phyloP scores from a whole-genome alignment of 2,329 filamentous ascomycete genomes.

The Talaromyces sp. region DNA sequence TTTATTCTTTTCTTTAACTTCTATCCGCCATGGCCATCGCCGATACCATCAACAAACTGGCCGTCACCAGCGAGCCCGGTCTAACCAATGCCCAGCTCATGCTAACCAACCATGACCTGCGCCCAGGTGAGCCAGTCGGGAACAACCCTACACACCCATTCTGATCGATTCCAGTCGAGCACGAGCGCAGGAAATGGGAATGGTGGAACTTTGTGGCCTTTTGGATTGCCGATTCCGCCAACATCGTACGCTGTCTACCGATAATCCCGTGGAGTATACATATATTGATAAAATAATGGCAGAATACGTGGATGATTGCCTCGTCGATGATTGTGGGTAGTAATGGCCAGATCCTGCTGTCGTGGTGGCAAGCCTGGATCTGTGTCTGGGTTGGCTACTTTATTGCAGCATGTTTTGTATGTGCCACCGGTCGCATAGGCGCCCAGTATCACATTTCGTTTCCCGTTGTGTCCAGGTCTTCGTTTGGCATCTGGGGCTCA shows the following conservation, averaged over 20 bases:
- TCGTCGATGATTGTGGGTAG: constrained; percentile 71
- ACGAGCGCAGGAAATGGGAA: constrained; percentile 73
- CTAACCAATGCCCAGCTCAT: constrained; percentile 75
- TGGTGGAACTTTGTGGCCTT: constrained; percentile 85
- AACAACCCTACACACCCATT: neutral
- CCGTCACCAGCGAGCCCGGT: constrained; percentile 69
- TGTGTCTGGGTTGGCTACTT: constrained; percentile 83
- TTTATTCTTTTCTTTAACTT: neutral
- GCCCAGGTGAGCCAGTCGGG: constrained; percentile 44
- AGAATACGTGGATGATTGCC: constrained; percentile 91
- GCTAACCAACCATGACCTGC: constrained; percentile 79
- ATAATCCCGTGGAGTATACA: neutral
- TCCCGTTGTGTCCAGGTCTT: constrained; percentile 70
- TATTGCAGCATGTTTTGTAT: constrained; percentile 70
- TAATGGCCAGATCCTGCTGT: constrained; percentile 41
- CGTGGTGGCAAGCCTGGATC: constrained; percentile 91
- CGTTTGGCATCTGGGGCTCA: constrained; percentile 84
- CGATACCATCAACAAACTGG: constrained; percentile 51
- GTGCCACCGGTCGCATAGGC: constrained; percentile 74
- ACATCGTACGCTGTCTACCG: constrained; percentile 51
- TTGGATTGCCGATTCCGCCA: constrained; percentile 80
- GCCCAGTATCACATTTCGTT: constrained; percentile 86
- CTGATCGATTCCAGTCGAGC: constrained; percentile 58
- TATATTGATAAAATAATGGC: constrained; percentile 7
- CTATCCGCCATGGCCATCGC: constrained; percentile 10